Conservation (phyloP, 2,329 filamentous ascomycete genomes). For the Zasmidium citrigriseum region DNA sequence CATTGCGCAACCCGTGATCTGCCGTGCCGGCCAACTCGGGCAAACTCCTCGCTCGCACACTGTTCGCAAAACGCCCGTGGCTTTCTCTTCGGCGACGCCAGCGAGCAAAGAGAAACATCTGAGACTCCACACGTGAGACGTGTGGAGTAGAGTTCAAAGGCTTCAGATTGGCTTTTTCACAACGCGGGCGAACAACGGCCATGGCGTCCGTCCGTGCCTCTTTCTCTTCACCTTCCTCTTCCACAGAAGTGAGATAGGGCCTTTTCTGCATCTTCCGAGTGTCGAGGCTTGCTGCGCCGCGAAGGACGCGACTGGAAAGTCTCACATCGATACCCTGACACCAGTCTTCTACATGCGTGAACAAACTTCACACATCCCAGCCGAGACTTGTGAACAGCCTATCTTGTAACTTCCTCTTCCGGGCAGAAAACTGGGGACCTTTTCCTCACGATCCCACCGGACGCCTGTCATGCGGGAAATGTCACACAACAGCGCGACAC, state of each 20-base stretch:
- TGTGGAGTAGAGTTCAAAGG: neutral
- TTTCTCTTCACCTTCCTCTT: neutral
- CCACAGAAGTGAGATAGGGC: neutral
- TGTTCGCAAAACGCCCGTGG: constrained; percentile 11
- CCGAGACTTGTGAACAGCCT: neutral
- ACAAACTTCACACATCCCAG: neutral
- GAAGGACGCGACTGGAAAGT: too few species aligned
- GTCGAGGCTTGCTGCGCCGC: neutral
- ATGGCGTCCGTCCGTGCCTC: neutral
- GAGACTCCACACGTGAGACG: constrained; percentile 1
- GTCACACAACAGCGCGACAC: neutral
- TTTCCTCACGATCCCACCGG: too few species aligned
- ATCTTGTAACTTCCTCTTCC: neutral
- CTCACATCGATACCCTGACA: too few species aligned
- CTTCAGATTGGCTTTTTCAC: constrained; percentile 4
- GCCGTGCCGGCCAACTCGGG: neutral
- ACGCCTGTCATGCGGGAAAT: neutral
- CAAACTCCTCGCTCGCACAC: constrained; percentile 5
- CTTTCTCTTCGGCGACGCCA: too few species aligned
- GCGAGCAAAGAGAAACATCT: neutral
- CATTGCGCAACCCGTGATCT: neutral
- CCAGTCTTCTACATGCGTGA: neutral
- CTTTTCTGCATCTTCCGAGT: too few species aligned
- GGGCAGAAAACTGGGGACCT: too few species aligned
- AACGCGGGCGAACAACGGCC: neutral